A percentile compares a stretch with the other conserved stretches of the same genome.
phyloP scores from a whole-genome alignment of 2,329 filamentous ascomycete genomes.

The Ambrosiella xylebori region DNA sequence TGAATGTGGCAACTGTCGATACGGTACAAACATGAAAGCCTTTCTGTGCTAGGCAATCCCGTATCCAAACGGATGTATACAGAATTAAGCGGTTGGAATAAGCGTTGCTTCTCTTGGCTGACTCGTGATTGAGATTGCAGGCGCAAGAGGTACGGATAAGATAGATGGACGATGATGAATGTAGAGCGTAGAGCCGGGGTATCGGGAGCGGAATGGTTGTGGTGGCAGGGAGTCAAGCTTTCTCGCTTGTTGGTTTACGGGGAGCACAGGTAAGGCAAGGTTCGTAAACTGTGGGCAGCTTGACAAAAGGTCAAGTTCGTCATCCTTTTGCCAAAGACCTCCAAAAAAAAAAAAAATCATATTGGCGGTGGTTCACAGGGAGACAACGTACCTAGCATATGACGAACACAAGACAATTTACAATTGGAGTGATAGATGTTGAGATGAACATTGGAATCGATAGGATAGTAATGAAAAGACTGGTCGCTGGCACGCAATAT shows the following conservation, averaged over 20 bases:
- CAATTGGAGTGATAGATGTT: background rate
- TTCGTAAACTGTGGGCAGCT: background rate
- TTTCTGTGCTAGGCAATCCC: too few species aligned
- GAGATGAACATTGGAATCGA: background rate
- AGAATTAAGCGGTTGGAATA: too few species aligned
- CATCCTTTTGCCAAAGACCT: background rate
- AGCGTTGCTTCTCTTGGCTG: too few species aligned
- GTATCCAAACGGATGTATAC: too few species aligned
- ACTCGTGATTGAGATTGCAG: too few species aligned
- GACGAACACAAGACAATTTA: background rate
- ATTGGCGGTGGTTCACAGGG: background rate
- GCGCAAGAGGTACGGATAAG: background rate
- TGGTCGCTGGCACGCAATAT: background rate
- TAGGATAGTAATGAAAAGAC: background rate
- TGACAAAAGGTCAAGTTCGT: background rate
- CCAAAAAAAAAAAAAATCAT: background rate
- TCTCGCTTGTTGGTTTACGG: background rate
- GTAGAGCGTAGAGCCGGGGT: background rate
- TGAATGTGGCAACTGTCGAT: background rate
- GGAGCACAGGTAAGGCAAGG: background rate
- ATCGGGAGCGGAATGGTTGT: background rate
- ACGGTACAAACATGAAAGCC: background rate
- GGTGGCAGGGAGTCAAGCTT: background rate
- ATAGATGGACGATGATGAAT: background rate
- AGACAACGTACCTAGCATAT: background rate